These are phyloP conservation scores for Chlorella sp. DNA, from an alignment of 139 green algal species.

Conservation along the genomic window DNA sequence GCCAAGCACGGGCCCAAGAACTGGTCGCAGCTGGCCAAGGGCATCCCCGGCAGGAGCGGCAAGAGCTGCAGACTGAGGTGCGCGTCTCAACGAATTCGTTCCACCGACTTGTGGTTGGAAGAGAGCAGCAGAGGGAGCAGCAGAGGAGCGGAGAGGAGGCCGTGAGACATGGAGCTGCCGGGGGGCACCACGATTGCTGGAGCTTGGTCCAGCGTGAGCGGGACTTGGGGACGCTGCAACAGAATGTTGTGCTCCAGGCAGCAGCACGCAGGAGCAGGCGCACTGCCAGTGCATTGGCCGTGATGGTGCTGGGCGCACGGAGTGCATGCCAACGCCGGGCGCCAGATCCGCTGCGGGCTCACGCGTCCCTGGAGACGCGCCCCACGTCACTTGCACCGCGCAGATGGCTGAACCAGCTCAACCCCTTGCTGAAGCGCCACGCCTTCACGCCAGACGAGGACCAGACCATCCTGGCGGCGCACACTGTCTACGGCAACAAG, in stretches of 20 bases:
- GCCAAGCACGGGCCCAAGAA: constrained; percentile 55
- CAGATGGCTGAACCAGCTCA: constrained; percentile 76
- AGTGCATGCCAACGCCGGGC: not conserved
- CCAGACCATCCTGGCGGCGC: constrained; percentile 1
- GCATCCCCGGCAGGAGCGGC: constrained; percentile 46
- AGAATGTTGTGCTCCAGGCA: not conserved
- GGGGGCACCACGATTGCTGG: not conserved
- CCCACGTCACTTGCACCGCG: not conserved
- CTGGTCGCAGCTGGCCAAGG: constrained; percentile 51
- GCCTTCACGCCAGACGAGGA: constrained; percentile 26
- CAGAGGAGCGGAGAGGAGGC: not conserved
- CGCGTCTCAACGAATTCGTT: not conserved
- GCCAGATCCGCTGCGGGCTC: not conserved
- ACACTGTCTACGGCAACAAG: constrained; percentile 22
- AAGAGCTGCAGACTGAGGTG: constrained; percentile 65
- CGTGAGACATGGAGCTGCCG: not conserved
- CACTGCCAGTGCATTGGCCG: no score
- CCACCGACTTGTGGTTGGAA: not conserved
- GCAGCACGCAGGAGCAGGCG: not conserved
- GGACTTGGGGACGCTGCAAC: not conserved
- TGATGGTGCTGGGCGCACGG: not conserved
- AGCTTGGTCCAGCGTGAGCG: not conserved
- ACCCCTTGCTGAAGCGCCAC: constrained; percentile 48
- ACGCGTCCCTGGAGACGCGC: not conserved
- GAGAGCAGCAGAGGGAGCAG: no score